These are phyloP conservation scores for Ophioceras dolichostomum DNA, from an alignment of 2,329 filamentous ascomycete species.

Conservation along the genomic window DNA sequence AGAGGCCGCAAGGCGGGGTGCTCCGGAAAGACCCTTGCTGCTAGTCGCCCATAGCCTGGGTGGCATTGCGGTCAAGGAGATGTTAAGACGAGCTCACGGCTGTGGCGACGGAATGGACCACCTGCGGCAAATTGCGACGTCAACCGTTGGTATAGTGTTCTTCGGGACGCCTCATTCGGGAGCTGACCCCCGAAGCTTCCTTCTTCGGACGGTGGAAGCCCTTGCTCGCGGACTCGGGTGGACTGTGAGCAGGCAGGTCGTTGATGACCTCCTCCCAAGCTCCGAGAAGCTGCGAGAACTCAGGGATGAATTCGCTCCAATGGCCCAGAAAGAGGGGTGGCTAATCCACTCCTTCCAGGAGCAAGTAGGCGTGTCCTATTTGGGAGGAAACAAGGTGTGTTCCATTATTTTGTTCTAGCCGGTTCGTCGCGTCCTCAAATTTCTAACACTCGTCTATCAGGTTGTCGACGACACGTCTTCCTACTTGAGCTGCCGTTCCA, in stretches of 20 bases:
- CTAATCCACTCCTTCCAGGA: conserved; percentile 21
- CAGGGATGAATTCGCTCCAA: conserved; percentile 13
- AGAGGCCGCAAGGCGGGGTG: conserved; percentile 12
- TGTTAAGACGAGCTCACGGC: conserved; percentile 4
- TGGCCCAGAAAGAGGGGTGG: conserved; percentile 16
- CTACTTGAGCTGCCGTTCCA: conserved; percentile 13
- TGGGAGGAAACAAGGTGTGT: background rate
- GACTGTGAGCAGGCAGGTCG: background rate
- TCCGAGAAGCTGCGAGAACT: conserved; percentile 4
- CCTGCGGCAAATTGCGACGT: conserved; percentile 7
- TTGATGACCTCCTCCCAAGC: background rate
- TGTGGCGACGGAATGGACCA: conserved; percentile 2
- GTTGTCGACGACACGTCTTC: conserved; percentile 23
- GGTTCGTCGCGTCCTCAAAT: background rate
- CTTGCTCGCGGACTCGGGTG: conserved; percentile 10
- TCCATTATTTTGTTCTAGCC: background rate
- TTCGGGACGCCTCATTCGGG: conserved; percentile 20
- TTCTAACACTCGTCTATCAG: conserved; percentile 2
- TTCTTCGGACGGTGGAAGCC: conserved; percentile 10
- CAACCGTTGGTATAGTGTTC: conserved; percentile 15
- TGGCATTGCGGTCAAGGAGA: conserved; percentile 18
- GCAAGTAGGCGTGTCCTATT: conserved; percentile 7
- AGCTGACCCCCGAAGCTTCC: conserved; percentile 9
- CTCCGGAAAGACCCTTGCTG: conserved; percentile 12
- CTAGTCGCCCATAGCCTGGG: conserved; percentile 20